Evolutionary conservation across 2,329 filamentous ascomycete genomes (phyloP).

Genomic region (Metarhizium guizhouense): DNA sequence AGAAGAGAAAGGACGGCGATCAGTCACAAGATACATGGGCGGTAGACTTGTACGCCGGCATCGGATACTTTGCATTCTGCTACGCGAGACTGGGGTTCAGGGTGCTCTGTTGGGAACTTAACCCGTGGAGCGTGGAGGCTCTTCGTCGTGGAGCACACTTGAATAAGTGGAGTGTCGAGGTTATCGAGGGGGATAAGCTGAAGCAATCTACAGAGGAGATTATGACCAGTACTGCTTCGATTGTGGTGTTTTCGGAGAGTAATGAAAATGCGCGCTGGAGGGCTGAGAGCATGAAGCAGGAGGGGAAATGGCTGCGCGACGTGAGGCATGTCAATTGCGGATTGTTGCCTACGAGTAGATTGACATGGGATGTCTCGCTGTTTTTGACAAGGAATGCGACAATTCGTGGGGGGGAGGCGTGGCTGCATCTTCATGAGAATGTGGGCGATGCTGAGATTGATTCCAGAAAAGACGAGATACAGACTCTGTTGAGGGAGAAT

Average conservation of each 20-base stretch:
- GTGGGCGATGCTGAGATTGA: slow-evolving; percentile 47
- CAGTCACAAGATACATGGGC: slow-evolving; percentile 33
- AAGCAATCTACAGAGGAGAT: slow-evolving; percentile 27
- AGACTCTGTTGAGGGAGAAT: slow-evolving; percentile 35
- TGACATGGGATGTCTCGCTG: slow-evolving; percentile 35
- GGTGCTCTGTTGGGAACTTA: slow-evolving; percentile 84
- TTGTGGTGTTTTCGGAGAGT: slow-evolving; percentile 61
- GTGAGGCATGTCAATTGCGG: slow-evolving; percentile 57
- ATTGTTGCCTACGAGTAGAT: slow-evolving; percentile 48
- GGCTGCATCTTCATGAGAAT: slow-evolving; percentile 61
- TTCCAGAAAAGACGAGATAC: slow-evolving; percentile 35
- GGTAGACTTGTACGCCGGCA: slow-evolving; percentile 83
- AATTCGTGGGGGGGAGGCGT: slow-evolving; percentile 27
- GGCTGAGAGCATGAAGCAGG: slow-evolving; percentile 28
- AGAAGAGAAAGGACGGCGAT: background rate
- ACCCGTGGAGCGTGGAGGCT: slow-evolving; percentile 80
- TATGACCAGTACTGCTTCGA: slow-evolving; percentile 37
- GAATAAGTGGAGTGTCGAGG: slow-evolving; percentile 56
- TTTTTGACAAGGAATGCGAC: slow-evolving; percentile 37
- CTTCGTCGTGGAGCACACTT: slow-evolving; percentile 62
- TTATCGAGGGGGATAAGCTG: slow-evolving; percentile 37
- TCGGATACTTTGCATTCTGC: slow-evolving; percentile 87
- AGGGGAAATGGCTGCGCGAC: slow-evolving; percentile 19
- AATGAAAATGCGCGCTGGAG: slow-evolving; percentile 45
- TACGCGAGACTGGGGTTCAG: slow-evolving; percentile 64